These are phyloP conservation scores for Groenewaldozyma tartarivorans DNA, from an alignment of 805 yeast species.

Conservation along the genomic window DNA sequence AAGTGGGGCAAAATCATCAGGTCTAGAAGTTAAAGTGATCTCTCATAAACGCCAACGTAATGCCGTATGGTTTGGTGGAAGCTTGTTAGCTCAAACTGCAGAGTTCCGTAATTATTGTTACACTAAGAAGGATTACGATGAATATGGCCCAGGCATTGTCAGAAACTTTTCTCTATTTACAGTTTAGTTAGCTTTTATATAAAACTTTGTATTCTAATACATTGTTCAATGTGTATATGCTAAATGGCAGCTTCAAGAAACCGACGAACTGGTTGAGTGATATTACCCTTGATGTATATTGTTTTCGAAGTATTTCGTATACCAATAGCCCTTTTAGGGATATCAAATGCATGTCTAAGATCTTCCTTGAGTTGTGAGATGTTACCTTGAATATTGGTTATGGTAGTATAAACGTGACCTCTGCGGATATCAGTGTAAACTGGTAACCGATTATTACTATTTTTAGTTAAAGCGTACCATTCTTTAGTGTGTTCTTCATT, in stretches of 20 bases:
- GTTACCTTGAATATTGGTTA: constrained; percentile 64
- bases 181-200: constrained; percentile 43
- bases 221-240: not conserved
- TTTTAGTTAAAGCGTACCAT: constrained; percentile 15
- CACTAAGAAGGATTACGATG: constrained; percentile 95
- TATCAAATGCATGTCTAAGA: constrained; percentile 39
- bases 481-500: not conserved
- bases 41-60: constrained; percentile 95
- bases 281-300: constrained; percentile 45
- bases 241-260: constrained; percentile 27
- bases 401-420: constrained; percentile 57
- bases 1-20: constrained; percentile 70
- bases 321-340: constrained; percentile 38
- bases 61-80: constrained; percentile 99
- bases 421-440: constrained; percentile 63
- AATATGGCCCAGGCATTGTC: constrained; percentile 94
- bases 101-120: constrained; percentile 95
- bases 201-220: too few species aligned
- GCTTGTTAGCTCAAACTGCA: constrained; percentile 90
- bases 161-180: constrained; percentile 92
- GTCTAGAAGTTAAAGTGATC: constrained; percentile 94
- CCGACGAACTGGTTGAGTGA: constrained; percentile 28
- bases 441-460: constrained; percentile 56
- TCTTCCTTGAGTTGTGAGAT: constrained; percentile 57
- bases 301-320: constrained; percentile 43